Base-by-base conservation (phyloP, 768 basidiomycete genomes). In the Coprinellus micaceus region DNA sequence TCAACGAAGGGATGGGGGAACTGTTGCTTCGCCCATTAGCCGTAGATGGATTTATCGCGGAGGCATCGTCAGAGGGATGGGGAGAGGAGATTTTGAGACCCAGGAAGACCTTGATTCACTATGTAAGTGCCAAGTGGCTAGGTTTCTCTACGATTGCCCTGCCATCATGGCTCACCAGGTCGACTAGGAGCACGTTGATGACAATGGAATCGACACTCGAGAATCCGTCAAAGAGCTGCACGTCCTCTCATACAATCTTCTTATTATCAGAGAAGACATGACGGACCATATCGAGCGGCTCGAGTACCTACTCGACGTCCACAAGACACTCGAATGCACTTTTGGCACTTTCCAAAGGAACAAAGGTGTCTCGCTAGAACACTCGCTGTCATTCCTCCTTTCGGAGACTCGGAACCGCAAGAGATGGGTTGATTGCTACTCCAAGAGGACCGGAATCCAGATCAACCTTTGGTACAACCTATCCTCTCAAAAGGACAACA, bases 31-130 rank as follows among this genome's bases (percentile, higher is more conserved):
- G 57, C 13, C 60, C 63, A 46, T 33, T 60, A 13, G 50, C 57
- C 12, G 30, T 63, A 0, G 61, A 63, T 45, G 57, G 50, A 0
- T 54, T 60, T 33, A 28, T 63, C 9, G 57, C 54, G 4, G 61
- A 60, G 25, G 54, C 46, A 10, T 22, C 40, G 12, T 29, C 50
- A 19, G 21, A 36, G 13, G 52, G 24, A 3, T 58, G 37, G 51
- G 57, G 59, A 11, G 24, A 25, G 1, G 52, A 37, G 4, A 30
- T 44, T 21, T 21, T 39, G 21, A 4, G n/a, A 5, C 57, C 54
- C 2, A 44, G 61, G 28, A 39, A 30, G 11, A 51, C 21, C 9
- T 48, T 63, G 7, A 36, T 56, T 3, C 26, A 48, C 43, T 57
- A 63, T 43, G 61, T 57, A 46, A 21, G 50, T 47, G 19, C 15